Percentiles rank a stretch among this genome's conserved stretches.
phyloP scores from a whole-genome alignment of 345 rosid species.

The rapeseed (Brassica napus) region DNA sequence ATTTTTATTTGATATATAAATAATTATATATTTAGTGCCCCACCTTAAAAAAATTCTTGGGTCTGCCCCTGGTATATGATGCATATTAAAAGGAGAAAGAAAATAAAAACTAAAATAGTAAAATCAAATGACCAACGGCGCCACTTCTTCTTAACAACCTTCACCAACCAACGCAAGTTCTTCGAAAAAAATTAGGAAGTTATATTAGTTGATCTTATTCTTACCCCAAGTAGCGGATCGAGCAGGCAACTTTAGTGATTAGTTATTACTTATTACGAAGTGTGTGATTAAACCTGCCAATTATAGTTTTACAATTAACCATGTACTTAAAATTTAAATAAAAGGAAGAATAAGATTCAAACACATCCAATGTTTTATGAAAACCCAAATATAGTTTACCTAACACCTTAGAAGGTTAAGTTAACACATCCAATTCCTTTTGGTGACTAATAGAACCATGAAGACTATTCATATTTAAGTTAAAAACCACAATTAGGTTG shows the following conservation, averaged over 20 bases:
- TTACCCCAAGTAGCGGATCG: constrained; percentile 8
- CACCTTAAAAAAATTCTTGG: too few relatives aligned
- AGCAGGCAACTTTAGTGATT: constrained; percentile 1
- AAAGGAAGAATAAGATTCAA: neutral
- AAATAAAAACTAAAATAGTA: neutral
- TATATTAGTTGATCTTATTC: constrained; percentile 15
- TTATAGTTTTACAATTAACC: constrained; percentile 22
- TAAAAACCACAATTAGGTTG: neutral
- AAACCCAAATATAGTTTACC: constrained; percentile 26
- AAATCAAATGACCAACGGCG: constrained; percentile 19
- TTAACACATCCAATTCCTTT: neutral
- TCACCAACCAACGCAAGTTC: constrained; percentile 38
- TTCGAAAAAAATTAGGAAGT: neutral
- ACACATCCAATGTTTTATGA: constrained; percentile 23
- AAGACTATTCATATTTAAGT: neutral
- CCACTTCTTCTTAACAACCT: constrained; percentile 43
- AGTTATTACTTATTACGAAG: constrained; percentile 10
- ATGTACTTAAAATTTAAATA: constrained; percentile 7
- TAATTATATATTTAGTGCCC: too few relatives aligned
- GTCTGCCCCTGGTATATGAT: neutral
- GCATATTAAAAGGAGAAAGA: neutral
- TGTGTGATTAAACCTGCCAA: constrained; percentile 14
- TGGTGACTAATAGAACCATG: neutral
- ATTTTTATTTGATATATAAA: too few relatives aligned
- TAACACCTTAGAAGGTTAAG: neutral